Evolutionary conservation across 2,329 filamentous ascomycete species (phyloP).

Genomic region (Aspergillus sp.): DNA sequence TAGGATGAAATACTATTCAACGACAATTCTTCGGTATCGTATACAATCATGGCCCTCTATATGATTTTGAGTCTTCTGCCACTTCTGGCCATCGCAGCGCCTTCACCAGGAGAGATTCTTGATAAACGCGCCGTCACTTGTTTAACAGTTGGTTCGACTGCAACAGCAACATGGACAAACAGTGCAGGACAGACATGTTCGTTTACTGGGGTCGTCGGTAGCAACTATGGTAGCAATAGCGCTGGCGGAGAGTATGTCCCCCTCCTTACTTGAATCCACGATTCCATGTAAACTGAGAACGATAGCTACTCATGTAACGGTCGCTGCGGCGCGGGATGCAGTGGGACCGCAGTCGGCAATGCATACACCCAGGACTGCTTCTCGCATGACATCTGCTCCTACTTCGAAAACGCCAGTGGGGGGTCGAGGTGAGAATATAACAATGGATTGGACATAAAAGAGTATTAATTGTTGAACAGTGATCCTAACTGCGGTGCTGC

Average conservation of each 20-base stretch:
- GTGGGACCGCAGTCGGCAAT: slow-evolving; percentile 14
- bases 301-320: slow-evolving; percentile 21
- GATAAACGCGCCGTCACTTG: slow-evolving; percentile 15
- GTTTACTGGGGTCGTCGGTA: slow-evolving; percentile 15
- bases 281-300: background rate
- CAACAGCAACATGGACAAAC: slow-evolving; percentile 18
- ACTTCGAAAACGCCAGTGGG: slow-evolving; percentile 18
- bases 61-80: background rate
- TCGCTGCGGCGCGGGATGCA: slow-evolving; percentile 19
- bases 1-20: too few species aligned
- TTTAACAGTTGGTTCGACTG: slow-evolving; percentile 15
- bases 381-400: slow-evolving; percentile 22
- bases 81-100: background rate
- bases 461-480: background rate
- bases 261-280: too few species aligned
- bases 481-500: slow-evolving; percentile 16
- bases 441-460: background rate
- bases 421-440: slow-evolving; percentile 9
- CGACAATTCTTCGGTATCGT: background rate
- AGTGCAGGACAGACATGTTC: slow-evolving; percentile 15
- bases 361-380: slow-evolving; percentile 22
- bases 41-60: background rate
- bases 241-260: slow-evolving; percentile 14
- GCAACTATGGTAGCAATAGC: slow-evolving; percentile 16
- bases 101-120: background rate